Percentiles rank a stretch among this genome's conserved stretches.
Conservation (phyloP, 495 filamentous ascomycete species). For the Talaromyces wortmannii region DNA sequence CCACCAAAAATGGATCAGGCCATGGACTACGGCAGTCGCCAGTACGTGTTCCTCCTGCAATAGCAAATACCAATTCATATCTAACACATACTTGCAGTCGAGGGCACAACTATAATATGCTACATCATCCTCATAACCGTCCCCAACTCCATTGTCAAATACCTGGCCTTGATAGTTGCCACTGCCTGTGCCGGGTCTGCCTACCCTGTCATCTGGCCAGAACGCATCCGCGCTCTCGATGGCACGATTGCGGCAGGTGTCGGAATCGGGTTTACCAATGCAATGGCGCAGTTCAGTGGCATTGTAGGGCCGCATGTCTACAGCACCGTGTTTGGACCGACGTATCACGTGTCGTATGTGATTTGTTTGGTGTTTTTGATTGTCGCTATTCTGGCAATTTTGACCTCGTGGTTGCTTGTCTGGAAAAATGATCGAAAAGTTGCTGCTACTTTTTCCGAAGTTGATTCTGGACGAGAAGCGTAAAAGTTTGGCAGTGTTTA, state of each 20-base stretch:
- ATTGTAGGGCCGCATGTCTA: conserved; percentile 36
- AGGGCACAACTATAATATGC: conserved; percentile 32
- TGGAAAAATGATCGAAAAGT: conserved; percentile 18
- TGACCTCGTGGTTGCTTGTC: conserved; percentile 26
- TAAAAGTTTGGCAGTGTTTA: too few relatives aligned
- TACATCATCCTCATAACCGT: conserved; percentile 39
- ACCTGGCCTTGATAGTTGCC: conserved; percentile 31
- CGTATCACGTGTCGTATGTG: conserved; percentile 27
- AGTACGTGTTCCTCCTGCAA: conserved; percentile 19
- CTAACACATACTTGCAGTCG: conserved; percentile 15
- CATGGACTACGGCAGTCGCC: conserved; percentile 32
- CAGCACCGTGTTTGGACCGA: conserved; percentile 30
- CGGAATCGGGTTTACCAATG: conserved; percentile 37
- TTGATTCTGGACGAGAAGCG: too few relatives aligned
- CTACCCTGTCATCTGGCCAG: conserved; percentile 40
- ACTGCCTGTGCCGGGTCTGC: conserved; percentile 29
- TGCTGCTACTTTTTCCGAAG: too few relatives aligned
- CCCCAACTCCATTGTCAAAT: conserved; percentile 27
- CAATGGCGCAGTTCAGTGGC: conserved; percentile 38
- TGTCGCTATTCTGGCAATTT: conserved; percentile 24
- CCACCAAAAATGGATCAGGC: conserved; percentile 25
- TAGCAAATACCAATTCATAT: background rate
- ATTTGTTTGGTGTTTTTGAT: conserved; percentile 32
- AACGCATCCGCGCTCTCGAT: conserved; percentile 30
- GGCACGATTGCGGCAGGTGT: conserved; percentile 28